Evolutionary conservation across 768 basidiomycete species (phyloP).

Genomic region (Mycena kentingensis): DNA sequence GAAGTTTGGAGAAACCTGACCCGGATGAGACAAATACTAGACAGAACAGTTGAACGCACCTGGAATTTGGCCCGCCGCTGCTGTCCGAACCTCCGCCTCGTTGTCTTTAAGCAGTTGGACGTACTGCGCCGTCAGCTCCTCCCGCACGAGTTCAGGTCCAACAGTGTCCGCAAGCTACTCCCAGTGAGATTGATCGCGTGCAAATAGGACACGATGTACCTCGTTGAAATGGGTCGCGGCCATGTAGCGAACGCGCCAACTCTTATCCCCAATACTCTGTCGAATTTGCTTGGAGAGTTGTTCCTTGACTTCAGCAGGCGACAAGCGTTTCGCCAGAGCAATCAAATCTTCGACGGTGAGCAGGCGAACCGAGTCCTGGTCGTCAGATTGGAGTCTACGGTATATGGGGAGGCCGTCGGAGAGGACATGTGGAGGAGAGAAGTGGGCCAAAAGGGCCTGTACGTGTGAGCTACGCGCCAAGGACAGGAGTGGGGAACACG

Average conservation of each 20-base stretch:
- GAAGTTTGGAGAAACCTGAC: slow-evolving; percentile 88
- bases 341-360: slow-evolving; percentile 96
- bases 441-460: slow-evolving; percentile 78
- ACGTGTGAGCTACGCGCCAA: slow-evolving; percentile 6
- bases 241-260: slow-evolving; percentile 99
- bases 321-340: slow-evolving; percentile 82
- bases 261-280: slow-evolving; percentile 89
- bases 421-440: slow-evolving; percentile 78
- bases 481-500: slow-evolving; percentile 35
- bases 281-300: slow-evolving; percentile 87
- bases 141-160: slow-evolving; percentile 85
- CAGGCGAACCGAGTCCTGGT: slow-evolving; percentile 96
- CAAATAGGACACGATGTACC: slow-evolving; percentile 43
- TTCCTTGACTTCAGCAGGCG: slow-evolving; percentile 88
- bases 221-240: slow-evolving; percentile 97
- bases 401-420: slow-evolving; percentile 91
- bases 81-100: slow-evolving; percentile 97
- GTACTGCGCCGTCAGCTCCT: slow-evolving; percentile 91
- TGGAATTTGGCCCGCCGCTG: slow-evolving; percentile 94
- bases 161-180: slow-evolving; percentile 85
- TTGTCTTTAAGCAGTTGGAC: slow-evolving; percentile 96
- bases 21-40: slow-evolving; percentile 10
- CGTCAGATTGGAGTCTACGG: slow-evolving; percentile 90
- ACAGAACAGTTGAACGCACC: slow-evolving; percentile 50
- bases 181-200: slow-evolving; percentile 2